These are phyloP conservation scores for Podila verticillata DNA, from an alignment of 192 early-diverging fungal genomes.

Conservation along the genomic window DNA sequence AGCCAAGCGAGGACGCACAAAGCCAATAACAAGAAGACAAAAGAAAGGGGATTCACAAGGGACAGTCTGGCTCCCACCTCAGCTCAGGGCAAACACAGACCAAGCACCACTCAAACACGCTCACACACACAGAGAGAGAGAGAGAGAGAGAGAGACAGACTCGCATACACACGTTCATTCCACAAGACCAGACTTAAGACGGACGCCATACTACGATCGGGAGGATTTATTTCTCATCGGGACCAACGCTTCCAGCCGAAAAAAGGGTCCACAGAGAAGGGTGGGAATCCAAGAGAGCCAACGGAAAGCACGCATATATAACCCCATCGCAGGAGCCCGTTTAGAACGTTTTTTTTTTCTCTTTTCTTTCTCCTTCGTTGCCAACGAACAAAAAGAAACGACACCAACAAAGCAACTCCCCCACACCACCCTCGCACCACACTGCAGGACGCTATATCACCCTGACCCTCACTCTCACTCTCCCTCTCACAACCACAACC, in stretches of 20 bases:
- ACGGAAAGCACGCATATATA: conserved; percentile 6
- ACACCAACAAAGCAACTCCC: no score
- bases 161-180: no score
- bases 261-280: conserved; percentile 1
- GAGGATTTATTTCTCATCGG: neutral
- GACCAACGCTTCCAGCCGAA: neutral
- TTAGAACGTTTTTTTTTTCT: neutral
- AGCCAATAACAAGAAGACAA: neutral
- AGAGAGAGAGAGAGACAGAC: no score
- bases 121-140: no score
- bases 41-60: neutral
- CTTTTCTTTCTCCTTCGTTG: neutral
- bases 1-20: neutral
- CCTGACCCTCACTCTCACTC: neutral
- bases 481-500: neutral
- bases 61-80: no score
- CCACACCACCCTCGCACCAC: conserved; percentile 1
- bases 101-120: no score
- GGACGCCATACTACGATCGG: neutral
- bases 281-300: conserved; percentile 22
- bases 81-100: no score
- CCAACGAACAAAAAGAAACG: no score
- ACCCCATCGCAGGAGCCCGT: neutral
- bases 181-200: no score
- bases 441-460: neutral